Evolutionary conservation across 495 filamentous ascomycete genomes (phyloP).

Genomic region (Trichoderma asperelloides): DNA sequence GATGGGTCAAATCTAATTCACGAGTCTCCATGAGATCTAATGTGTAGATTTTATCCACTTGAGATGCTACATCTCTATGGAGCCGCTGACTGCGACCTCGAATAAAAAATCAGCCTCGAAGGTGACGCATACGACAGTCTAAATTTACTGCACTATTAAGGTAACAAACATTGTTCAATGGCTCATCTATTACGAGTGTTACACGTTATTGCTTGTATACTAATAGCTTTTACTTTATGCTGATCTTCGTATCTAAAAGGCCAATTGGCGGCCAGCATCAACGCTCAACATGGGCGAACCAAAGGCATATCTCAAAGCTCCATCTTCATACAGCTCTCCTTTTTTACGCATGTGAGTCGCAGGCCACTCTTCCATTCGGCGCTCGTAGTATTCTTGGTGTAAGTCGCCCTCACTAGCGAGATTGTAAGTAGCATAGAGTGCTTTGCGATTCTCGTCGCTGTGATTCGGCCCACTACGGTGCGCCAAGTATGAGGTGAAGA

Average conservation of each 20-base stretch:
- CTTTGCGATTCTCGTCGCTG: constrained; percentile 29
- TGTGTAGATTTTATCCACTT: neutral
- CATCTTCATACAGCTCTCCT: constrained; percentile 31
- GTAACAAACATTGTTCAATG: no score
- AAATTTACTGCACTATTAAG: no score
- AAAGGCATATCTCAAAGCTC: constrained; percentile 30
- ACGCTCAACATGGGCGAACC: constrained; percentile 36
- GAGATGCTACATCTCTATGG: neutral
- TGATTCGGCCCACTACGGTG: constrained; percentile 35
- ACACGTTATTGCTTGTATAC: no score
- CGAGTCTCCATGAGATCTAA: no score
- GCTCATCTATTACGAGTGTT: no score
- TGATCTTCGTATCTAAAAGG: neutral
- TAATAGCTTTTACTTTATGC: neutral
- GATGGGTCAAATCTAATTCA: neutral
- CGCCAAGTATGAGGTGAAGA: constrained; percentile 38
- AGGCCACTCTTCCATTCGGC: constrained; percentile 32
- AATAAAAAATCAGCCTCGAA: no score
- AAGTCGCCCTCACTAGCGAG: constrained; percentile 33
- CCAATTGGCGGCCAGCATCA: constrained; percentile 17
- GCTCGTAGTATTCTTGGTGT: constrained; percentile 35
- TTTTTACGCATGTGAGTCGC: constrained; percentile 35
- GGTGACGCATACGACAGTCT: no score
- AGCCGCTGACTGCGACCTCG: no score
- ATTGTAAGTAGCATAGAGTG: constrained; percentile 40